Percentiles rank a stretch among this genome's conserved stretches.
Conservation (phyloP, 805 yeast species). For the Geotrichum ghanense region DNA sequence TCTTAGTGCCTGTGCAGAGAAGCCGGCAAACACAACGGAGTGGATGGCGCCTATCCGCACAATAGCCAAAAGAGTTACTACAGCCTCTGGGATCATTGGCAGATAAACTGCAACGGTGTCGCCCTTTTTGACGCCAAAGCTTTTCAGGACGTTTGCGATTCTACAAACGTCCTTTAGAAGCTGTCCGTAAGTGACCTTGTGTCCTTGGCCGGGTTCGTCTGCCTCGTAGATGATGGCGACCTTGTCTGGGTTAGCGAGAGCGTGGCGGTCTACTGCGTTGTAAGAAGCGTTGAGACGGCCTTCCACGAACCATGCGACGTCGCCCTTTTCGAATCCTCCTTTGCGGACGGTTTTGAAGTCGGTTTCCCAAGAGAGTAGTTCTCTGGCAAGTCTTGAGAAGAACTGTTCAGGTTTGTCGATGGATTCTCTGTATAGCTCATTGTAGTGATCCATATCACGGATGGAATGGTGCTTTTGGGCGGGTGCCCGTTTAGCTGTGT, state of each 20-base stretch:
- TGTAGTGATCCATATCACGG: slow-evolving; percentile 54
- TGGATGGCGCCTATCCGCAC: slow-evolving; percentile 92
- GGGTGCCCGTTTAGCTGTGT: slow-evolving; percentile 4
- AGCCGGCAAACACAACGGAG: slow-evolving; percentile 94
- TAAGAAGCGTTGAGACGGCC: slow-evolving; percentile 90
- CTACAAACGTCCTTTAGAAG: slow-evolving; percentile 73
- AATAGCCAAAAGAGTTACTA: slow-evolving; percentile 84
- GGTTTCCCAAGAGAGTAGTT: slow-evolving; percentile 67
- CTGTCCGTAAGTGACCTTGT: slow-evolving; percentile 73
- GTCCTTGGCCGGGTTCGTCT: slow-evolving; percentile 70
- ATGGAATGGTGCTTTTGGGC: slow-evolving; percentile 41
- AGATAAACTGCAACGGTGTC: slow-evolving; percentile 93
- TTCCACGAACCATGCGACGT: slow-evolving; percentile 85
- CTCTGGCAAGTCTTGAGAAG: slow-evolving; percentile 66
- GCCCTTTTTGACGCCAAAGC: slow-evolving; percentile 86
- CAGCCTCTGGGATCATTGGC: slow-evolving; percentile 97
- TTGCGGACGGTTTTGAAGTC: slow-evolving; percentile 52
- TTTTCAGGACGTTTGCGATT: slow-evolving; percentile 71
- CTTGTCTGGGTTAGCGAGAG: slow-evolving; percentile 75
- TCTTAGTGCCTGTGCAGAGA: slow-evolving; percentile 80
- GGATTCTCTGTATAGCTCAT: slow-evolving; percentile 57
- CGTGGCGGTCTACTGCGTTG: slow-evolving; percentile 94
- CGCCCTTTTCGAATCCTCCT: slow-evolving; percentile 65
- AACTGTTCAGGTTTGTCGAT: slow-evolving; percentile 69
- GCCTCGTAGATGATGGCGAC: slow-evolving; percentile 72